A percentile compares a stretch with the other conserved stretches of the same genome.
Evolutionary conservation across 2,329 filamentous ascomycete genomes (phyloP).

Genomic region (Xylariaceae sp.): DNA sequence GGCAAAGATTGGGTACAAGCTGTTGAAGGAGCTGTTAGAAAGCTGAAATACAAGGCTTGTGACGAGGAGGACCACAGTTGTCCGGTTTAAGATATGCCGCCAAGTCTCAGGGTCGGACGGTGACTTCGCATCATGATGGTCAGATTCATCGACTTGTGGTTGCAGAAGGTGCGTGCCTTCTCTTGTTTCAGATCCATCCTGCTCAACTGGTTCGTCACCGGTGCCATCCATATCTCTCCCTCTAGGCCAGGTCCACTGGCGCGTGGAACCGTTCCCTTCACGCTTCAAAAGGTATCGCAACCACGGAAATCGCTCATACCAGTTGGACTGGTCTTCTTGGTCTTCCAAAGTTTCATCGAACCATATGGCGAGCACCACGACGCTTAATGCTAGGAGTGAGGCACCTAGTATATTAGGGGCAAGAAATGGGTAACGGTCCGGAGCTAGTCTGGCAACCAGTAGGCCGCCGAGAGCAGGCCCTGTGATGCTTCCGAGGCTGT

Average conservation of each 20-base stretch:
- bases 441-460: conserved; percentile 68
- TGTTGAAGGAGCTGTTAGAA: conserved; percentile 93
- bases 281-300: conserved; percentile 35
- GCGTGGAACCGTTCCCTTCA: conserved; percentile 28
- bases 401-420: conserved; percentile 83
- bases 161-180: conserved; percentile 35
- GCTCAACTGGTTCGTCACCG: conserved; percentile 30
- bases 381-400: conserved; percentile 71
- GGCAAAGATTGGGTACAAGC: conserved; percentile 91
- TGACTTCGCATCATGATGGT: conserved; percentile 49
- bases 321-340: conserved; percentile 35
- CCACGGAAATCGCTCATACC: conserved; percentile 43
- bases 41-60: conserved; percentile 95
- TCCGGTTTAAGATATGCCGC: conserved; percentile 73
- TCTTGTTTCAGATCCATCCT: conserved; percentile 29
- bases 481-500: conserved; percentile 90
- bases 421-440: conserved; percentile 77
- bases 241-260: conserved; percentile 35
- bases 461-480: conserved; percentile 91
- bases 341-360: conserved; percentile 84
- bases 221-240: conserved; percentile 28
- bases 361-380: conserved; percentile 77
- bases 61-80: conserved; percentile 79
- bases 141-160: conserved; percentile 46
- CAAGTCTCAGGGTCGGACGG: conserved; percentile 55